Percentiles rank a stretch among this genome's conserved stretches.
phyloP scores from a whole-genome alignment of 2,329 filamentous ascomycete genomes.

The Hirsutella rhossiliensis region DNA sequence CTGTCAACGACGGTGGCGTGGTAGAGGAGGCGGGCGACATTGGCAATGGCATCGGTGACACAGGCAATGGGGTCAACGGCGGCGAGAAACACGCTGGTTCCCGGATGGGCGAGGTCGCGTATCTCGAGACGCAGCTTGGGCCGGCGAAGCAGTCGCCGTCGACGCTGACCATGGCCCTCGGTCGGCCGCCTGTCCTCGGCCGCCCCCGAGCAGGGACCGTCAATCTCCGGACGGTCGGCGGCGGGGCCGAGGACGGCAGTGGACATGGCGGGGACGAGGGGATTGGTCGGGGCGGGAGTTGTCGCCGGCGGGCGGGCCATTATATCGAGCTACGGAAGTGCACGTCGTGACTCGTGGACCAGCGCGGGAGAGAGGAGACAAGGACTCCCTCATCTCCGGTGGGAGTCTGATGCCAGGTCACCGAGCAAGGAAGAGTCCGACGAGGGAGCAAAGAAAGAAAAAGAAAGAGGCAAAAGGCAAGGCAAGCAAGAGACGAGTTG shows the following conservation, averaged over 20 bases:
- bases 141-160: slow-evolving; percentile 20
- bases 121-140: slow-evolving; percentile 49
- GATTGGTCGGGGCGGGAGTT: slow-evolving; percentile 13
- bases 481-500: no score
- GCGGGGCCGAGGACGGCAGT: background rate
- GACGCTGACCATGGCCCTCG: background rate
- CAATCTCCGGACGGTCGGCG: background rate
- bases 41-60: slow-evolving; percentile 49
- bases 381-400: no score
- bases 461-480: background rate
- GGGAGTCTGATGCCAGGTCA: no score
- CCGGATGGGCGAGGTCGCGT: slow-evolving; percentile 45
- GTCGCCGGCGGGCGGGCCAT: slow-evolving; percentile 4
- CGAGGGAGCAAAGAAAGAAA: background rate
- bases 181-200: no score
- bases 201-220: background rate
- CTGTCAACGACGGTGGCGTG: slow-evolving; percentile 20
- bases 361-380: no score
- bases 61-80: slow-evolving; percentile 50
- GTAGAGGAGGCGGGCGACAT: slow-evolving; percentile 67
- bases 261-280: slow-evolving; percentile 13
- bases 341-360: no score
- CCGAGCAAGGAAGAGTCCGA: no score
- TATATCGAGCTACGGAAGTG: no score
- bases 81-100: slow-evolving; percentile 53